phyloP scores from a whole-genome alignment of 169 alveolate species.

The Sarcocystis neurona region DNA sequence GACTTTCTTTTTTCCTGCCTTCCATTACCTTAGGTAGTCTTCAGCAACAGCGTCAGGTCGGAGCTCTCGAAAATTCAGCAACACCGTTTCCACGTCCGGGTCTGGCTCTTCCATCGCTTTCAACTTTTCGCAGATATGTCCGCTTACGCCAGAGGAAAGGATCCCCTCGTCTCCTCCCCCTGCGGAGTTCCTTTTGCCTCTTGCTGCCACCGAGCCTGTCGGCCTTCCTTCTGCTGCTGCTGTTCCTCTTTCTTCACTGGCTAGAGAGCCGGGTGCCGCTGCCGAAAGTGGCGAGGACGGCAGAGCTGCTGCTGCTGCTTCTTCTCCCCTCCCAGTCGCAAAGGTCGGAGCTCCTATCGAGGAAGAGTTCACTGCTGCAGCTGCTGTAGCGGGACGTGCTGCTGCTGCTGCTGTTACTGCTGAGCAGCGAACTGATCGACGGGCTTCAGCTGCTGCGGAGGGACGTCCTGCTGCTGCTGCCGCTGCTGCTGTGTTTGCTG shows the following conservation, averaged over 20 bases:
- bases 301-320: too few species aligned
- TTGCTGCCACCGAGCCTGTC: not conserved
- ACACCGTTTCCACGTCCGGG: conserved; percentile 4
- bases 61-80: conserved; percentile 7
- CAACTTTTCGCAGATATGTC: not conserved
- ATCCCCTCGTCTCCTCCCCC: not conserved
- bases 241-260: not conserved
- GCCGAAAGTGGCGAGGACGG: not conserved
- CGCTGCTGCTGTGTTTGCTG: too few species aligned
- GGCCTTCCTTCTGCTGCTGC: not conserved
- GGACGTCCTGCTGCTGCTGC: too few species aligned
- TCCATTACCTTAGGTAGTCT: conserved; percentile 9
- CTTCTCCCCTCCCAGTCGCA: too few species aligned
- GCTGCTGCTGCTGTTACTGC: too few species aligned
- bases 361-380: too few species aligned
- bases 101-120: not conserved
- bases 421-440: too few species aligned
- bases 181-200: too few species aligned
- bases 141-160: not conserved
- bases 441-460: too few species aligned
- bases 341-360: too few species aligned
- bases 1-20: not conserved
- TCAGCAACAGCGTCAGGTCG: not conserved
- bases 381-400: too few species aligned
- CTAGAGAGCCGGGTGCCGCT: not conserved